phyloP scores from a whole-genome alignment of 1,284 basidiomycete genomes.

The Coniferiporia sulphurascens region DNA sequence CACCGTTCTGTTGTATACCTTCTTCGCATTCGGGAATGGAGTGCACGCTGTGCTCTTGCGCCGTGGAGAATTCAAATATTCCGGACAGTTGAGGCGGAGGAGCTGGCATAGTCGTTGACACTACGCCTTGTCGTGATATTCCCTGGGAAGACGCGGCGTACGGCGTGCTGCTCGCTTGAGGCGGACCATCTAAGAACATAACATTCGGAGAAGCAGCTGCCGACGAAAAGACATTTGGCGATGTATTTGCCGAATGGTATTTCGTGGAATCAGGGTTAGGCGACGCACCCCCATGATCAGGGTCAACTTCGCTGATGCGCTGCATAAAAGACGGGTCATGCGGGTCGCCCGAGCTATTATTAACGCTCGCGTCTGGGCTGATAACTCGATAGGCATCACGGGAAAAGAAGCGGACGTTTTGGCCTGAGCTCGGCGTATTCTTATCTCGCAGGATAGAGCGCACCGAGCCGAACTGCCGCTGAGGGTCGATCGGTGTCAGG shows the following conservation, averaged over 20 bases:
- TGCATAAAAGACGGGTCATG: constrained; percentile 32
- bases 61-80: constrained; percentile 46
- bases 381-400: constrained; percentile 58
- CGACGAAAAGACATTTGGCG: constrained; percentile 15
- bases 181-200: not conserved
- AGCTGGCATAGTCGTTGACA: constrained; percentile 27
- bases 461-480: constrained; percentile 34
- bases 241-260: constrained; percentile 12
- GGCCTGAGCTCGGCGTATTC: constrained; percentile 67
- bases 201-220: constrained; percentile 3
- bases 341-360: constrained; percentile 31
- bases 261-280: constrained; percentile 4
- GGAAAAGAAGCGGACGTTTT: constrained; percentile 71
- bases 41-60: constrained; percentile 42
- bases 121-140: not conserved
- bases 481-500: constrained; percentile 21
- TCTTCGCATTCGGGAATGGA: constrained; percentile 40
- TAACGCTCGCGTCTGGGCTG: constrained; percentile 44
- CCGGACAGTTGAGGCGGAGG: constrained; percentile 36
- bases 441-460: constrained; percentile 66
- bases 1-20: constrained; percentile 39
- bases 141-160: constrained; percentile 11
- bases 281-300: constrained; percentile 1
- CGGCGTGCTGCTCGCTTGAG: constrained; percentile 10
- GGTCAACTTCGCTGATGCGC: constrained; percentile 30